Evolutionary conservation across 306 rosid species (phyloP), one percentile per base, ranked within the genome.

Genomic region (Cucurbita ficifolia): DNA sequence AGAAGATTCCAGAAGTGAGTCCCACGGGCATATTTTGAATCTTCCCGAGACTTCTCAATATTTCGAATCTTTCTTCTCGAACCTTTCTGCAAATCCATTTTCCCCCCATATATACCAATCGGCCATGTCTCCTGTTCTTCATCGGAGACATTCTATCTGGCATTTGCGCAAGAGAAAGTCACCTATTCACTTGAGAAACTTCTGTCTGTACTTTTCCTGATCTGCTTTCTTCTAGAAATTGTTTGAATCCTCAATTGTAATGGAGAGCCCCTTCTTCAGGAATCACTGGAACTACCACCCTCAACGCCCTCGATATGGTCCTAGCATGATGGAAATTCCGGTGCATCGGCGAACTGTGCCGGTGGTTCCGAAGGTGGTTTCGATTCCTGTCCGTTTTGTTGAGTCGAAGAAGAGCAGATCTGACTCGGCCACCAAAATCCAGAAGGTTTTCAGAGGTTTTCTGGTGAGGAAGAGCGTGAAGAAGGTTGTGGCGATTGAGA

Each of bases 321-420:
- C 61, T 13, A n/a, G 19, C 40, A 18, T 10, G 53, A 52, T 16
- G 76, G 74, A 39, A n/a, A 35, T 57, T 50, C 77, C 82, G 0
- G 57, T 40, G 10, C 55, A 70, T 38, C 74, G 63, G 24, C 76
- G 59, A 24, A 7, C 84, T 39, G 82, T 72, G 50, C 76, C 73
- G 65, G 35, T 65, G 42, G 76, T 82, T 0, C 77, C 83, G 0
- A 87, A 84, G 79, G 91, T 87, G 13, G 76, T 88, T 70, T 69
- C 91, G 0, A 79, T 90, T 19, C 98, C 98, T 0, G 91, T 92
- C 13, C 92, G 69, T 13, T 84, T 79, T 9, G 88, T 82, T 7
- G 77, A 80, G 0, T 76, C 80, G 33, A 83, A 81, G 39, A 75
- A 60, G 7, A 67, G 9, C 21, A 76, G 83, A 43, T 21, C 49